Evolutionary conservation across 225 moss, liverwort and hornwort species (phyloP).

Genomic region (Asterella californica): DNA sequence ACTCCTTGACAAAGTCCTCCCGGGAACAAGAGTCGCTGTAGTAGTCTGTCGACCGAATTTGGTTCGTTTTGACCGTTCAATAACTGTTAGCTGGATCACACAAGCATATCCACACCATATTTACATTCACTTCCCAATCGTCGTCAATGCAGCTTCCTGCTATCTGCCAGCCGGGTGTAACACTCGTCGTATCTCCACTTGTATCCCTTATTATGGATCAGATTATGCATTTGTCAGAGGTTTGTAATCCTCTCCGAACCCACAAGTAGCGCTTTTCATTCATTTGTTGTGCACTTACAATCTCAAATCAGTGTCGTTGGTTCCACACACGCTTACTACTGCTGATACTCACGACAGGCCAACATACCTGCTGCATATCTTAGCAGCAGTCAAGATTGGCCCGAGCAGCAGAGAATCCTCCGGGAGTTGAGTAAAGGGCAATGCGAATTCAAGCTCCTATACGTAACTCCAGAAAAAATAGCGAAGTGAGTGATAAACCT

Average conservation of each 20-base stretch:
- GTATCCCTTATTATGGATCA: conserved; percentile 99
- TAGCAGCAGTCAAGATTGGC: conserved; percentile 88
- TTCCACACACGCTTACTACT: neutral
- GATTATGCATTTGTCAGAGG: conserved; percentile 99
- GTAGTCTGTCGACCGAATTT: neutral
- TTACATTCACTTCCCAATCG: neutral
- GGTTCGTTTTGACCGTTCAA: neutral
- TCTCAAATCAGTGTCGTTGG: too few relatives aligned
- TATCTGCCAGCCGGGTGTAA: conserved; percentile 78
- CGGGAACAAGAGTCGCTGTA: neutral
- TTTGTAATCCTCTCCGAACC: conserved; percentile 28
- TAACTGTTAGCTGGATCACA: too few relatives aligned
- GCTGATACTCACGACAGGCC: conserved; percentile 41
- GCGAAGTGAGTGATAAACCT: conserved; percentile 58
- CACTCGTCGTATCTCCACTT: conserved; percentile 88
- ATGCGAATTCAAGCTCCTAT: conserved; percentile 79
- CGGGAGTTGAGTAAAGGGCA: conserved; percentile 67
- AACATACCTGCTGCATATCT: conserved; percentile 84
- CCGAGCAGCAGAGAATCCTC: conserved; percentile 77
- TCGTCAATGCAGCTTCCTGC: conserved; percentile 77
- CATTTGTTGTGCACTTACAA: neutral
- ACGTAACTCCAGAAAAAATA: conserved; percentile 98
- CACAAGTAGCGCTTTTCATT: neutral
- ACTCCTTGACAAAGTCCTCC: neutral
- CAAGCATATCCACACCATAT: too few relatives aligned